phyloP scores from a whole-genome alignment of 345 rosid species.

The Eucalyptus grandis region DNA sequence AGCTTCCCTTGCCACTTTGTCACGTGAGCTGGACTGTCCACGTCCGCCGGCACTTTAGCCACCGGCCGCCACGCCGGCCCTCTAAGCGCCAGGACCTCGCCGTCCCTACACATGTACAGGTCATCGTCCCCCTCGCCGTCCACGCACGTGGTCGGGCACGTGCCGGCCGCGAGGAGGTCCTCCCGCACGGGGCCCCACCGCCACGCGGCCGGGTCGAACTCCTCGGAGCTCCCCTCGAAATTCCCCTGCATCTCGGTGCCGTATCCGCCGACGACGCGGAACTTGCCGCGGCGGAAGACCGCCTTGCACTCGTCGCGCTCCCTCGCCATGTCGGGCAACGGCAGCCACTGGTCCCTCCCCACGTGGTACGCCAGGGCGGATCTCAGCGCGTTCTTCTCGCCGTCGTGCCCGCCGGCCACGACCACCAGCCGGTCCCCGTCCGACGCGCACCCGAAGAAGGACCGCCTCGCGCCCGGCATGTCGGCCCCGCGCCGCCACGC shows the following conservation, averaged over 20 bases:
- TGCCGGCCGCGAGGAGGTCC: conserved; percentile 5
- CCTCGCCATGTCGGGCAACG: conserved; percentile 53
- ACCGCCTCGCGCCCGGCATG: conserved; percentile 59
- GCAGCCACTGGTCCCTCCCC: conserved; percentile 36
- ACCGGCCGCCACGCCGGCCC: conserved; percentile 29
- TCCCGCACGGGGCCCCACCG: conserved; percentile 28
- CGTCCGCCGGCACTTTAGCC: conserved; percentile 41
- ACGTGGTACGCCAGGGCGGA: conserved; percentile 57
- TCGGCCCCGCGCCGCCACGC: conserved; percentile 54
- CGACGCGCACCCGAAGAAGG: conserved; percentile 57
- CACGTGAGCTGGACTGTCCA: conserved; percentile 14
- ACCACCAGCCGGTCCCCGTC: conserved; percentile 47
- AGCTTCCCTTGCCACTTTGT: conserved; percentile 28
- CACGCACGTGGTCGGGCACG: conserved; percentile 23
- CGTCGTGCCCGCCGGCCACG: conserved; percentile 74
- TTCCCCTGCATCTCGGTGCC: conserved; percentile 62
- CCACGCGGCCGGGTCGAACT: conserved; percentile 25
- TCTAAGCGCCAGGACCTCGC: conserved; percentile 11
- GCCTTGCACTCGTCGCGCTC: conserved; percentile 76
- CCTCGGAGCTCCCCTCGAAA: conserved; percentile 36
- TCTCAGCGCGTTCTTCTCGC: conserved; percentile 50
- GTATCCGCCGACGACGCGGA: conserved; percentile 78
- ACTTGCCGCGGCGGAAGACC: conserved; percentile 41
- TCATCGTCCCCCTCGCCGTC: not conserved
- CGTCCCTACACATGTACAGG: conserved; percentile 26